Percentiles rank a stretch among this genome's conserved stretches.
Conservation (phyloP, 2,329 filamentous ascomycete species). For the Sporothrix protearum region DNA sequence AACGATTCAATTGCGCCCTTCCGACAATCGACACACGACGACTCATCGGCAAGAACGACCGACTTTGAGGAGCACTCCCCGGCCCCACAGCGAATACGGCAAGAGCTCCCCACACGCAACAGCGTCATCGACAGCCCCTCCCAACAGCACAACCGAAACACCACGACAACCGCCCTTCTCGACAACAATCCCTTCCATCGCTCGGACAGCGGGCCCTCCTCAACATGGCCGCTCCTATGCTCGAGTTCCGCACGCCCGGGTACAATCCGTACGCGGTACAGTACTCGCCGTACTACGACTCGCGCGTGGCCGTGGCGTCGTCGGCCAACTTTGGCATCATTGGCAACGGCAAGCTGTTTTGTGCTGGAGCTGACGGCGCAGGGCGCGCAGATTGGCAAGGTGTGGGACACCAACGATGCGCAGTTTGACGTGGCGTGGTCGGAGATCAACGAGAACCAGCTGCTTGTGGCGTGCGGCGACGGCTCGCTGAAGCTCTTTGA, state of each 20-base stretch:
- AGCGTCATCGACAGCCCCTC: background rate
- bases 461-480: constrained; percentile 85
- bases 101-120: background rate
- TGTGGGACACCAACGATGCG: constrained; percentile 91
- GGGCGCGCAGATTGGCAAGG: constrained; percentile 81
- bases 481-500: constrained; percentile 95
- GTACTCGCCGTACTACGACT: constrained; percentile 98
- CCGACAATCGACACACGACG: background rate
- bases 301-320: constrained; percentile 80
- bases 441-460: constrained; percentile 92
- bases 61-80: background rate
- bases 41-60: background rate
- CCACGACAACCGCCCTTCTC: background rate
- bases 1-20: background rate
- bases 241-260: constrained; percentile 89
- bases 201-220: background rate
- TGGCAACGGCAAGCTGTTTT: constrained; percentile 89
- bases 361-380: constrained; percentile 77
- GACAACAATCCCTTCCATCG: background rate
- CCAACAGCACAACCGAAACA: background rate
- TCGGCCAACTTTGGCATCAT: constrained; percentile 97
- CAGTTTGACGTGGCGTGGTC: constrained; percentile 95
- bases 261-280: constrained; percentile 97
- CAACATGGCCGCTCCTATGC: constrained; percentile 54
- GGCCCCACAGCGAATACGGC: background rate